These are phyloP conservation scores for Saccharomycopsis amapae DNA, from an alignment of 805 yeast genomes.

Conservation along the genomic window DNA sequence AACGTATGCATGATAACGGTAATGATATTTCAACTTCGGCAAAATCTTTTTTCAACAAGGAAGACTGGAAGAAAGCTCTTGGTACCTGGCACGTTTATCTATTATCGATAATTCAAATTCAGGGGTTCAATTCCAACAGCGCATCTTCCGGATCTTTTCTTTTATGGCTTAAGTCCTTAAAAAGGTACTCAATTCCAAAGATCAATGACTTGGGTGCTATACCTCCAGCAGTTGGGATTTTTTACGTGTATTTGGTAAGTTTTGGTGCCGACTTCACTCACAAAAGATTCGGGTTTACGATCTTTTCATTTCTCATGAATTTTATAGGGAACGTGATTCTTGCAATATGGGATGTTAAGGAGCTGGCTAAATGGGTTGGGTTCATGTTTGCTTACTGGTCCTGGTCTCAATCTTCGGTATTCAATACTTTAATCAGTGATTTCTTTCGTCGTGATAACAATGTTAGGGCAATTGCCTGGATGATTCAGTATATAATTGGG, in stretches of 20 bases:
- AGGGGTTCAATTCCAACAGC: constrained; percentile 59
- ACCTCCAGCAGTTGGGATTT: constrained; percentile 54
- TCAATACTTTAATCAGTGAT: constrained; percentile 52
- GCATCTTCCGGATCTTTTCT: constrained; percentile 49
- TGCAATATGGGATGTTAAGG: constrained; percentile 53
- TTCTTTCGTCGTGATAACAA: constrained; percentile 51
- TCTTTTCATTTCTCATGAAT: constrained; percentile 46
- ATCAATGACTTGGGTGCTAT: constrained; percentile 46
- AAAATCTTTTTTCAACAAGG: constrained; percentile 31
- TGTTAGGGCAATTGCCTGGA: constrained; percentile 49
- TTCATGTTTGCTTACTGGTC: constrained; percentile 53
- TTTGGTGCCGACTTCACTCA: constrained; percentile 45
- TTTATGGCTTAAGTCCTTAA: constrained; percentile 53
- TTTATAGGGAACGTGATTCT: constrained; percentile 46
- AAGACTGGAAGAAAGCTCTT: constrained; percentile 46
- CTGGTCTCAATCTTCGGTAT: constrained; percentile 57
- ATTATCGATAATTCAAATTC: constrained; percentile 44
- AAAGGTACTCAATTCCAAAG: constrained; percentile 36
- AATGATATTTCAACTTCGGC: constrained; percentile 24
- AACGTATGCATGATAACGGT: constrained; percentile 31
- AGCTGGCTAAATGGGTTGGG: constrained; percentile 58
- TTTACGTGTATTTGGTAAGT: constrained; percentile 39
- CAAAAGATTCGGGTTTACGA: constrained; percentile 47
- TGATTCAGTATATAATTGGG: constrained; percentile 49
- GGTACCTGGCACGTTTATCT: constrained; percentile 51